Evolutionary conservation across 1,284 basidiomycete species (phyloP).

Genomic region (Leccinum huronense): DNA sequence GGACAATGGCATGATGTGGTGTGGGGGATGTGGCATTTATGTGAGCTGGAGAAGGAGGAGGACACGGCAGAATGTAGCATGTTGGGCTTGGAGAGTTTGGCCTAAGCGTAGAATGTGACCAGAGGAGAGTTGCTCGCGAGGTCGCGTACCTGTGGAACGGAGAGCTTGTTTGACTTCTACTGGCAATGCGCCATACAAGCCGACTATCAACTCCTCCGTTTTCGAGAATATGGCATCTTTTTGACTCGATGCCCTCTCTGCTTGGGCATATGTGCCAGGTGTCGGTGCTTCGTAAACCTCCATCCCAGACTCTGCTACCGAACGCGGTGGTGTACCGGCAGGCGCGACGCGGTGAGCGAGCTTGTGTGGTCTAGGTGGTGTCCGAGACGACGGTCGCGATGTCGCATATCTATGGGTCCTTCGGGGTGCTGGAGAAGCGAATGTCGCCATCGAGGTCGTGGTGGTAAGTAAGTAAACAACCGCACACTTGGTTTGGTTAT

Average conservation of each 20-base stretch:
- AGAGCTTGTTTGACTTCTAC: constrained; percentile 71
- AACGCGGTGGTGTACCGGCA: constrained; percentile 32
- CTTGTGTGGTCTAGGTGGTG: constrained; percentile 32
- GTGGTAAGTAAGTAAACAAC: constrained; percentile 16
- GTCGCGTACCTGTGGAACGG: constrained; percentile 54
- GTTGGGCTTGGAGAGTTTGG: constrained; percentile 50
- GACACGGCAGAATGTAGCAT: constrained; percentile 81
- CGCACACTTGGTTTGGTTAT: constrained; percentile 6
- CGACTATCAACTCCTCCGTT: constrained; percentile 67
- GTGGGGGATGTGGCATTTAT: constrained; percentile 42
- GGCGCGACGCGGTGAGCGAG: constrained; percentile 26
- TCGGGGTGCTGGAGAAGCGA: constrained; percentile 49
- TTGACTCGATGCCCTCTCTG: constrained; percentile 25
- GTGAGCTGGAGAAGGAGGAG: constrained; percentile 35
- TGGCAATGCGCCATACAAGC: constrained; percentile 68
- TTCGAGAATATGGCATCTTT: constrained; percentile 63
- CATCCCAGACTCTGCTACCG: constrained; percentile 51
- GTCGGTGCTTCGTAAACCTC: constrained; percentile 57
- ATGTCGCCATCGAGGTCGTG: constrained; percentile 29
- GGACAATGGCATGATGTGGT: constrained; percentile 69
- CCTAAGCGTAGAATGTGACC: constrained; percentile 65
- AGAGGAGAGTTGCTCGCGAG: constrained; percentile 43
- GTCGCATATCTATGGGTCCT: constrained; percentile 39
- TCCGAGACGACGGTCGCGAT: constrained; percentile 39
- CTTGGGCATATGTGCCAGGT: constrained; percentile 38